Conservation (phyloP, 805 yeast genomes). For the Metschnikowia rubicola region DNA sequence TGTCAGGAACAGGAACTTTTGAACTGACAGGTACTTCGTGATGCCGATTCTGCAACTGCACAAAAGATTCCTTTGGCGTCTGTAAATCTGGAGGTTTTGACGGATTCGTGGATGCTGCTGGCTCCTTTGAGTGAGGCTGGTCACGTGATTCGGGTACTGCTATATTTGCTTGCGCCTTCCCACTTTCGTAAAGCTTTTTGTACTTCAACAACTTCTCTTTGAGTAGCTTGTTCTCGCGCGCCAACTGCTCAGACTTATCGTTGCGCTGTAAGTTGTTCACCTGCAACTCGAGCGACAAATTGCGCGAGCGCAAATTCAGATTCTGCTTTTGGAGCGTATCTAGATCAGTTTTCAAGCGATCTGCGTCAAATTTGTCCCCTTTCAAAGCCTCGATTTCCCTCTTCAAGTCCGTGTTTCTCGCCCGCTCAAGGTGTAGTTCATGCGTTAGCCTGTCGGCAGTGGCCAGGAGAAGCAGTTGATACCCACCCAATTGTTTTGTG, state of each 20-base stretch:
- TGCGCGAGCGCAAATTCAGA: slow-evolving; percentile 2
- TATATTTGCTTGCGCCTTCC: neutral
- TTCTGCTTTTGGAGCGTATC: slow-evolving; percentile 3
- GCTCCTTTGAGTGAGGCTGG: too few species aligned
- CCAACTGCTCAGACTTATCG: slow-evolving; percentile 17
- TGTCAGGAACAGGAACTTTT: too few species aligned
- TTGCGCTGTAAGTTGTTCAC: slow-evolving; percentile 1
- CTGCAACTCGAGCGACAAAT: slow-evolving; percentile 5
- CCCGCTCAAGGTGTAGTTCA: slow-evolving; percentile 13
- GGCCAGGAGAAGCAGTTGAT: slow-evolving; percentile 24
- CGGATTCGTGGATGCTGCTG: too few species aligned
- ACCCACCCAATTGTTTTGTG: slow-evolving; percentile 26
- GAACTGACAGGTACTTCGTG: too few species aligned
- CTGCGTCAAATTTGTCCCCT: neutral
- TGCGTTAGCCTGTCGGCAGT: slow-evolving; percentile 27
- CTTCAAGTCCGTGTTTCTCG: slow-evolving; percentile 1
- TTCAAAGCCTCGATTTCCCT: slow-evolving; percentile 5
- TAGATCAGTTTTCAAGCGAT: slow-evolving; percentile 9
- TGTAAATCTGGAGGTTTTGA: too few species aligned
- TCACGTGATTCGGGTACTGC: too few species aligned
- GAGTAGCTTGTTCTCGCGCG: slow-evolving; percentile 28
- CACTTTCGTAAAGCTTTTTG: slow-evolving; percentile 27
- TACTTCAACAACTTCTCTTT: slow-evolving; percentile 35
- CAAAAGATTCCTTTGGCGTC: too few species aligned
- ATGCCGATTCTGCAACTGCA: too few species aligned